These are phyloP conservation scores for Flueggea neowawraea DNA, from an alignment of 441 rosid genomes.

Conservation along the genomic window DNA sequence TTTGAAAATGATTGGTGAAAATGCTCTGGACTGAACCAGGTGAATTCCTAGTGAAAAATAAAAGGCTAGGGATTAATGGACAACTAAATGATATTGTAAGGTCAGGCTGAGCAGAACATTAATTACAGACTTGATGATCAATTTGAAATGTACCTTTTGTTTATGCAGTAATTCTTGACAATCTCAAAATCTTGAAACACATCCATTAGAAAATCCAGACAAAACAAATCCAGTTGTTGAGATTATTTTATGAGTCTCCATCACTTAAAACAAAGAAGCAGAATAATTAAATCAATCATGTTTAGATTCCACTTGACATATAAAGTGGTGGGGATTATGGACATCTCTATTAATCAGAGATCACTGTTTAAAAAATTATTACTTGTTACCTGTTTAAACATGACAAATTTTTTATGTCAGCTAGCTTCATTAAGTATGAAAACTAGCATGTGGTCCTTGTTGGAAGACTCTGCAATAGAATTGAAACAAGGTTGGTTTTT, in stretches of 20 bases:
- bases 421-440: neutral
- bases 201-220: constrained; percentile 6
- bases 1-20: too few species aligned
- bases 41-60: too few species aligned
- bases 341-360: neutral
- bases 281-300: constrained; percentile 13
- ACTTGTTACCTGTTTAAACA: neutral
- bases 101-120: neutral
- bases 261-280: constrained; percentile 5
- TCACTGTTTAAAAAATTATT: neutral
- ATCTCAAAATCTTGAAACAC: neutral
- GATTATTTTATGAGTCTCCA: constrained; percentile 10
- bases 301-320: constrained; percentile 12
- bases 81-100: too few species aligned
- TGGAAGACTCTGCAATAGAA: constrained; percentile 13
- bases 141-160: constrained; percentile 5
- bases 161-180: constrained; percentile 1
- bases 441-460: constrained; percentile 35
- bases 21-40: too few species aligned
- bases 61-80: too few species aligned
- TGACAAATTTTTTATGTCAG: constrained; percentile 6
- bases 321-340: neutral
- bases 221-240: constrained; percentile 12
- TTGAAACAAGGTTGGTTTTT: constrained; percentile 18
- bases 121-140: constrained; percentile 5